Evolutionary conservation across 2,329 filamentous ascomycete genomes (phyloP).

Genomic region (Trichoderma hamatum): DNA sequence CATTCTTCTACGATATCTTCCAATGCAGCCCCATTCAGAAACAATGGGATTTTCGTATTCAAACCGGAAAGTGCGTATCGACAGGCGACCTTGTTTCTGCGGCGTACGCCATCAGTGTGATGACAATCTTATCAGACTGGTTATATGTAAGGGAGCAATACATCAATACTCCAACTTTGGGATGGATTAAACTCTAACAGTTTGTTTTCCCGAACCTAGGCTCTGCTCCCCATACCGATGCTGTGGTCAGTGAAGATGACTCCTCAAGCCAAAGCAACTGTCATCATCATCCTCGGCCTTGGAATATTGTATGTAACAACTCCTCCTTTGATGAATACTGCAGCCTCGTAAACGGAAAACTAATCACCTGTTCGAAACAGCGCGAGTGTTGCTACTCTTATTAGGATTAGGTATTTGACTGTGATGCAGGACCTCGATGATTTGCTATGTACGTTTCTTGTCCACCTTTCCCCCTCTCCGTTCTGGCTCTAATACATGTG

Average conservation of each 20-base stretch:
- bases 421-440: slow-evolving; percentile 50
- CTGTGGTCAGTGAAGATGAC: slow-evolving; percentile 59
- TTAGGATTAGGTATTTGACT: slow-evolving; percentile 53
- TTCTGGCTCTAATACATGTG: not conserved
- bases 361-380: slow-evolving; percentile 36
- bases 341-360: not conserved
- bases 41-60: slow-evolving; percentile 57
- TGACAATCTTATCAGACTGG: slow-evolving; percentile 59
- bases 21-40: slow-evolving; percentile 55
- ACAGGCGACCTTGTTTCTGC: slow-evolving; percentile 49
- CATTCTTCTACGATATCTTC: slow-evolving; percentile 57
- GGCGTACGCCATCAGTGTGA: slow-evolving; percentile 55
- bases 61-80: slow-evolving; percentile 47
- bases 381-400: slow-evolving; percentile 58
- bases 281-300: slow-evolving; percentile 52
- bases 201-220: slow-evolving; percentile 35
- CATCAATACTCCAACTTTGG: not conserved
- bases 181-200: not conserved
- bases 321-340: not conserved
- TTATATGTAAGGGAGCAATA: slow-evolving; percentile 46
- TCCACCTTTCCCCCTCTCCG: slow-evolving; percentile 21
- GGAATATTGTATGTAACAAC: slow-evolving; percentile 50
- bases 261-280: slow-evolving; percentile 54
- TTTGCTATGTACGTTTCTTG: slow-evolving; percentile 49
- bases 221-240: slow-evolving; percentile 57